These are phyloP conservation scores for Aechmea fasciata DNA, from an alignment of 176 grass and related monocot species.

Conservation along the genomic window DNA sequence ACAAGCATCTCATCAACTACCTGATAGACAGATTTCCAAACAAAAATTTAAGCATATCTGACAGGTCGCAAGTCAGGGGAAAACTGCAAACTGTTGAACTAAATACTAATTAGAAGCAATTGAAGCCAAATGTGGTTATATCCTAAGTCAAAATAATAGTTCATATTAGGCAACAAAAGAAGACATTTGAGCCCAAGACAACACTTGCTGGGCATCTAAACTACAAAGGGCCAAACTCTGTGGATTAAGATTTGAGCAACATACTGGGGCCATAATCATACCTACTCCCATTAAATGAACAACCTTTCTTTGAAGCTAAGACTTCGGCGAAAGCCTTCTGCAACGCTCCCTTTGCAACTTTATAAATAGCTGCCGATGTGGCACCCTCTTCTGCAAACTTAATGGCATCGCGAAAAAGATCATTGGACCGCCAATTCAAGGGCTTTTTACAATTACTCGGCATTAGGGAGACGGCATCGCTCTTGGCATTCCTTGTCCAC, in stretches of 20 bases:
- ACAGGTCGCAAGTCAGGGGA: background rate
- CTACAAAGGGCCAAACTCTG: background rate
- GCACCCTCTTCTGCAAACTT: constrained; percentile 45
- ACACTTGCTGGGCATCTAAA: background rate
- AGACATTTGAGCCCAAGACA: background rate
- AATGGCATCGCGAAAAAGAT: constrained; percentile 50
- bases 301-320: constrained; percentile 26
- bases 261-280: background rate
- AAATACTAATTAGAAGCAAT: background rate
- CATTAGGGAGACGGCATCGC: constrained; percentile 12
- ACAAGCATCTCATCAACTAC: background rate
- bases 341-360: constrained; percentile 39
- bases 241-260: background rate
- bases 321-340: constrained; percentile 43
- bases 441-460: constrained; percentile 15
- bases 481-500: constrained; percentile 48
- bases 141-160: background rate
- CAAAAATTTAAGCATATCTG: background rate
- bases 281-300: constrained; percentile 20
- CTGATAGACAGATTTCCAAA: background rate
- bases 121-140: background rate
- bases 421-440: constrained; percentile 35
- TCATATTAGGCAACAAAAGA: background rate
- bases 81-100: background rate
- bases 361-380: constrained; percentile 38